These are phyloP conservation scores for Drechslerella coelobrocha DNA, from an alignment of 2,329 filamentous ascomycete species.

Conservation along the genomic window DNA sequence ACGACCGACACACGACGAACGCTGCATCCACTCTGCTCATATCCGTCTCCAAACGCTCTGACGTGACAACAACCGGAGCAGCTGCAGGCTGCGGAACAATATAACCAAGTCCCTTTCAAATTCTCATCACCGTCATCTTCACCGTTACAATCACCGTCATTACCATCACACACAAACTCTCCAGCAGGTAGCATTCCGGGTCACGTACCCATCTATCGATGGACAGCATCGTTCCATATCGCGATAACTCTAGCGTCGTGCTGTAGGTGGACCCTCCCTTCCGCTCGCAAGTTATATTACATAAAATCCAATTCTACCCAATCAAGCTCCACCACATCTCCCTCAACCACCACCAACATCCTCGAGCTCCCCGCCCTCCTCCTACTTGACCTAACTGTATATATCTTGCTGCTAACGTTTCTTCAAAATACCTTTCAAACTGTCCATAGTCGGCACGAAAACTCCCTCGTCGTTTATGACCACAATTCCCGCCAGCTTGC, in stretches of 20 bases:
- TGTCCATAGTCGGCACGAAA: constrained; percentile 78
- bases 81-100: too few relatives aligned
- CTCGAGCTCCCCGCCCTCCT: background rate
- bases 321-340: constrained; percentile 47
- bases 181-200: too few relatives aligned
- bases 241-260: constrained; percentile 45
- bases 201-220: constrained; percentile 16
- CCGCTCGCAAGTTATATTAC: too few relatives aligned
- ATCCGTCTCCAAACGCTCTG: background rate
- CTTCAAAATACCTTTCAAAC: background rate
- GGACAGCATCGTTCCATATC: constrained; percentile 49
- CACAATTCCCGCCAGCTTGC: constrained; percentile 82
- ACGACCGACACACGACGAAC: background rate
- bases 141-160: constrained; percentile 7
- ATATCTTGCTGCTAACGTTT: background rate
- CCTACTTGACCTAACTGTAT: background rate
- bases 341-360: background rate
- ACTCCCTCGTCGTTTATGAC: constrained; percentile 91
- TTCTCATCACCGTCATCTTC: background rate
- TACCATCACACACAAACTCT: constrained; percentile 1
- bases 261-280: constrained; percentile 27
- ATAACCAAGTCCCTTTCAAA: too few relatives aligned
- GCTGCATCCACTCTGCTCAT: background rate
- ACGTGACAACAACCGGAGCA: background rate
- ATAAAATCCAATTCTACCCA: constrained; percentile 25